These are phyloP conservation scores for Gossypium rotundifolium DNA, from an alignment of 345 rosid genomes.

Conservation along the genomic window DNA sequence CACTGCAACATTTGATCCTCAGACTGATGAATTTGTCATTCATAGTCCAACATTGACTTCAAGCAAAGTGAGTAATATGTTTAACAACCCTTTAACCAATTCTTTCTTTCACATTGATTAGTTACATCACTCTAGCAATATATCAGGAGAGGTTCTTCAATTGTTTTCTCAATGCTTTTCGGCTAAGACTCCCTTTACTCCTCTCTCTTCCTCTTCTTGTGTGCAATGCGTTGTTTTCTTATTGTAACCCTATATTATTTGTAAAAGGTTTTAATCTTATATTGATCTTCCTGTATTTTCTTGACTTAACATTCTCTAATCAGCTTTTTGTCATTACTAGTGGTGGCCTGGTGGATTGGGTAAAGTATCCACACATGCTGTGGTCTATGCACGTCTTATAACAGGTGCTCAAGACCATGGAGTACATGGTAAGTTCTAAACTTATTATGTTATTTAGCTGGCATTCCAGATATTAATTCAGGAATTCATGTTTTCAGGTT, in stretches of 20 bases:
- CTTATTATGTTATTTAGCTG: background rate
- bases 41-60: conserved; percentile 95
- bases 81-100: background rate
- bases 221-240: background rate
- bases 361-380: conserved; percentile 81
- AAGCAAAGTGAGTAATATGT: conserved; percentile 57
- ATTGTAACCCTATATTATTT: background rate
- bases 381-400: conserved; percentile 88
- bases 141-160: background rate
- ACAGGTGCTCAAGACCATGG: conserved; percentile 74
- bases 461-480: conserved; percentile 15
- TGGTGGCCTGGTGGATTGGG: conserved; percentile 99
- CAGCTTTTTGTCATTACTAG: conserved; percentile 28
- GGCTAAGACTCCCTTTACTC: background rate
- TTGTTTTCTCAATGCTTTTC: background rate
- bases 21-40: conserved; percentile 82
- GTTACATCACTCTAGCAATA: background rate
- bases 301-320: background rate
- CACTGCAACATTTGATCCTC: conserved; percentile 90
- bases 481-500: conserved; percentile 50
- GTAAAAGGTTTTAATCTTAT: background rate
- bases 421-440: conserved; percentile 61
- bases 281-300: conserved; percentile 3
- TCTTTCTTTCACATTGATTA: background rate
- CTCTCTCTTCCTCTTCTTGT: background rate